Base-by-base conservation (phyloP, 2,329 filamentous ascomycete genomes). In the Talaromyces rugulosus region DNA sequence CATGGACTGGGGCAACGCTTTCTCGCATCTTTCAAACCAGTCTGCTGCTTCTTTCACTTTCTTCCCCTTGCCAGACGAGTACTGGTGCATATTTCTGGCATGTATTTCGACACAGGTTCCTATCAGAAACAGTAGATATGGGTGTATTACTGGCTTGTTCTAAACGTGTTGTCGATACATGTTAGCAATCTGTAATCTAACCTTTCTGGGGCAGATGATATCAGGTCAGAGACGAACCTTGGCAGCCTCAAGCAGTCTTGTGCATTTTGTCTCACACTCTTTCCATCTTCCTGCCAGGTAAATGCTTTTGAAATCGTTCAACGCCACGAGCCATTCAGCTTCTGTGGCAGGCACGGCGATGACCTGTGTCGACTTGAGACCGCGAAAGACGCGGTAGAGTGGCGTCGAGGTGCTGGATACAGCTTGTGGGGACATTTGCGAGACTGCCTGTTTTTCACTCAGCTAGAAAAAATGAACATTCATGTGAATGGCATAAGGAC, bases 31-130 rank as follows among this genome's bases (percentile, higher is more conserved):
- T 51, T 62, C 57, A 27, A 62, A 56, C 61, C 61, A 62, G 12
- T 42, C 23, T 8, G 44, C 53, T 28, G 61, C 61, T 28, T 62
- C 52, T 56, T 53, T 44, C 14, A 62, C 52, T 31, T 59, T 62
- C 18, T 62, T 62, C 18, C 51, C 12, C 9, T 62, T 62, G 4
- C 50, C 61, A 50, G 52, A 33, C n/a, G 61, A 62, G 42, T 62
- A 62, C 28, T 62, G 61, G 34, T 62, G 61, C 61, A 62, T 62
- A 16, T 62, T 62, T 31, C 52, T 62, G 12, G 61, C 61, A 44
- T 62, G 51, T n/a, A 62, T 62, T 40, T 62, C 61, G n/a, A 59
- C 57, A 28, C 61, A 62, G 33, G 33, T 56, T 14, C 56, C 61
- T 31, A 59, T 62, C 27, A 62, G 27, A 56, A 59, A 62, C 18